These are phyloP conservation scores for Sugiyamaella valdiviana DNA, from an alignment of 805 yeast genomes.

Conservation along the genomic window DNA sequence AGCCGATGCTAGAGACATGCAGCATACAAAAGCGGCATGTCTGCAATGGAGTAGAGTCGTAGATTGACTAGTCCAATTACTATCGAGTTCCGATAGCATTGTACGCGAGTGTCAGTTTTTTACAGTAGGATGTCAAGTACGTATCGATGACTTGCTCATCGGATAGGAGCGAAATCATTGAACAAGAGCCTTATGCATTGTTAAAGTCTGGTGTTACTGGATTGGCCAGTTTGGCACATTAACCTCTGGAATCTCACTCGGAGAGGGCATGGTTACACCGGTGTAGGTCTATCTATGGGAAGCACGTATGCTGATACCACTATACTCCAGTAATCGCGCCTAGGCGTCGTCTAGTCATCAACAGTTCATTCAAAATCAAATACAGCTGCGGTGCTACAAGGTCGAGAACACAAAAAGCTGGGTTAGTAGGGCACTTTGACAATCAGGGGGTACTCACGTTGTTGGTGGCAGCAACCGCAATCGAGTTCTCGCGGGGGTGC, in stretches of 20 bases:
- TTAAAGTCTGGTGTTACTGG: too few species aligned
- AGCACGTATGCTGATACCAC: too few species aligned
- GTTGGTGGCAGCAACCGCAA: slow-evolving; percentile 97
- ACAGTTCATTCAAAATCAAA: not conserved
- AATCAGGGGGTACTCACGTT: slow-evolving; percentile 41
- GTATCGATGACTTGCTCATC: too few species aligned
- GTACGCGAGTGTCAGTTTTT: too few species aligned
- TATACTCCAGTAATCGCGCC: not conserved
- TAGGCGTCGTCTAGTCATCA: not conserved
- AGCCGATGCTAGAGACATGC: not conserved
- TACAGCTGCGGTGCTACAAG: slow-evolving; percentile 15
- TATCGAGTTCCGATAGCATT: too few species aligned
- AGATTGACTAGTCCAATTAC: too few species aligned
- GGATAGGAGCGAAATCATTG: too few species aligned
- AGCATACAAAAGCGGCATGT: too few species aligned
- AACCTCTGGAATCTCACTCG: too few species aligned
- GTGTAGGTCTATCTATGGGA: not conserved
- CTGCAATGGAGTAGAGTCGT: too few species aligned
- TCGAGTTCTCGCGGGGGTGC: slow-evolving; percentile 96
- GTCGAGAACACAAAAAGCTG: slow-evolving; percentile 35
- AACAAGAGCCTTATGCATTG: too few species aligned
- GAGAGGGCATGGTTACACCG: not conserved
- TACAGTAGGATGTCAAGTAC: too few species aligned
- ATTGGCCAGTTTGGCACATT: not conserved
- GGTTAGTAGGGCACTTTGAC: not conserved